These are phyloP conservation scores for Colletotrichum sublineola DNA, from an alignment of 2,329 filamentous ascomycete species.

Conservation along the genomic window DNA sequence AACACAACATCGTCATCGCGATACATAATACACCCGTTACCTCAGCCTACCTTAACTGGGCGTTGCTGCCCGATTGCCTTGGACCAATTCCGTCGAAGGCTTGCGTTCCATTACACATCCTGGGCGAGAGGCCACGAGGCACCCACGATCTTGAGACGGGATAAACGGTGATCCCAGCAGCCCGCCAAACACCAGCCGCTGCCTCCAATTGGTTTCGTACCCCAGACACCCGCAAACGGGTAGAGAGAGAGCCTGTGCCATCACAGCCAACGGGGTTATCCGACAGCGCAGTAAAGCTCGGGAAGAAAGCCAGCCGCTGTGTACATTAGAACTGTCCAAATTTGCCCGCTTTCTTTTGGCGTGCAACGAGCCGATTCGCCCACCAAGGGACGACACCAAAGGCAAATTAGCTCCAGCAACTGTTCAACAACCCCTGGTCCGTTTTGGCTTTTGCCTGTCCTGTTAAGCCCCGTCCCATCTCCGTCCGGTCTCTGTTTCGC, in stretches of 20 bases:
- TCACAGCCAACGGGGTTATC: conserved; percentile 29
- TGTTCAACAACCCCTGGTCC: conserved; percentile 14
- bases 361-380: conserved; percentile 29
- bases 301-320: conserved; percentile 25
- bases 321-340: conserved; percentile 20
- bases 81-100: conserved; percentile 2
- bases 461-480: conserved; percentile 32
- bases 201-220: conserved; percentile 16
- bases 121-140: conserved; percentile 41
- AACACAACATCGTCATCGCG: conserved; percentile 16
- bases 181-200: conserved; percentile 33
- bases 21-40: conserved; percentile 23
- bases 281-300: conserved; percentile 26
- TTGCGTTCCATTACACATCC: conserved; percentile 19
- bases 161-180: conserved; percentile 35
- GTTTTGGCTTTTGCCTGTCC: conserved; percentile 10
- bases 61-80: conserved; percentile 33
- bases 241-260: conserved; percentile 11
- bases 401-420: conserved; percentile 38
- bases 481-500: conserved; percentile 36
- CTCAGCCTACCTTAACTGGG: neutral
- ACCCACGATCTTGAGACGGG: conserved; percentile 39
- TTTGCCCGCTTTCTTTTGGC: conserved; percentile 42
- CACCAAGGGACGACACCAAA: conserved; percentile 12
- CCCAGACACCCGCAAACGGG: conserved; percentile 21